Conservation (phyloP, 2,329 filamentous ascomycete species). For the Diaporthe sp. region DNA sequence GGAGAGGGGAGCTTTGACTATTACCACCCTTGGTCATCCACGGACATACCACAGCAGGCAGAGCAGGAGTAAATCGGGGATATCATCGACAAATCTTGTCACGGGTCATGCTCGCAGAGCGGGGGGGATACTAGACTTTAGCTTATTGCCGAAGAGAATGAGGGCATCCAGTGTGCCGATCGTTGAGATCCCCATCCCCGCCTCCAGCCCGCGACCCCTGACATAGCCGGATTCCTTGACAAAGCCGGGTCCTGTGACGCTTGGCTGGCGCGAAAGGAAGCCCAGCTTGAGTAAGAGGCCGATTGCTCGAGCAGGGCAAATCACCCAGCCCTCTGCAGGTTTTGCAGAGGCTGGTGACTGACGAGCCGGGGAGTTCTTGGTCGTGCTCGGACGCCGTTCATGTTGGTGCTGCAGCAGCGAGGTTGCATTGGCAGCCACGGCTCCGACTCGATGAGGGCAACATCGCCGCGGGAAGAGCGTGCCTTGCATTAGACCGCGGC, state of each 20-base stretch:
- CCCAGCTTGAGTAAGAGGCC: background rate
- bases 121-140: too few species aligned
- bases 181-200: background rate
- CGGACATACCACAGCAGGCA: background rate
- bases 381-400: constrained; percentile 18
- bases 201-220: background rate
- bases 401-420: background rate
- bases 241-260: background rate
- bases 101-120: background rate
- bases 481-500: background rate
- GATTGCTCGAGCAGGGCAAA: too few species aligned
- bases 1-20: background rate
- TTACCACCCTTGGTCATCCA: background rate
- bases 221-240: background rate
- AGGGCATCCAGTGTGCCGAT: constrained; percentile 11
- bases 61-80: background rate
- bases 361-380: background rate
- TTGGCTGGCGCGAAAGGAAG: constrained; percentile 10
- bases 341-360: background rate
- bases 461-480: background rate
- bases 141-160: too few species aligned
- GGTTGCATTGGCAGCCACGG: constrained; percentile 10
- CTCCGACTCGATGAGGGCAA: constrained; percentile 6
- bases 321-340: background rate
- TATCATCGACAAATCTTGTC: background rate